These are phyloP conservation scores for Saccharomycodes ludwigii DNA, from an alignment of 805 yeast genomes.

Conservation along the genomic window DNA sequence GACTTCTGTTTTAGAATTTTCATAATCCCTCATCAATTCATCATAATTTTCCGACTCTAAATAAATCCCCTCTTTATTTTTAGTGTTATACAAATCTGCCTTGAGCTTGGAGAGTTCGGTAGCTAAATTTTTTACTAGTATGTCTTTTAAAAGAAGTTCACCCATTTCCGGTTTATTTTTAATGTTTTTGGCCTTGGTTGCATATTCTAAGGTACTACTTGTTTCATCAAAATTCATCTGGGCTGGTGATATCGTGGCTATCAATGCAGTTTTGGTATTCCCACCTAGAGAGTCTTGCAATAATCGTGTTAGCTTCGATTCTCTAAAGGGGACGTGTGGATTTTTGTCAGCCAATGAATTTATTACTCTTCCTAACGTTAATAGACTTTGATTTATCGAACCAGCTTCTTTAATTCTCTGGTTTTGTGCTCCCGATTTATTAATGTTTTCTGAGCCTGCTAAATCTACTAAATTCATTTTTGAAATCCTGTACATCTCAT, in stretches of 20 bases:
- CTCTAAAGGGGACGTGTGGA: constrained; percentile 75
- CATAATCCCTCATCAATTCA: constrained; percentile 35
- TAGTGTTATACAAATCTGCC: constrained; percentile 50
- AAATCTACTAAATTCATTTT: constrained; percentile 84
- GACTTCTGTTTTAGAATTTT: constrained; percentile 36
- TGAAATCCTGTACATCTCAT: constrained; percentile 39
- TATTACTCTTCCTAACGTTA: constrained; percentile 83
- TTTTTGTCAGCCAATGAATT: constrained; percentile 53
- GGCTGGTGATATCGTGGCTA: constrained; percentile 84
- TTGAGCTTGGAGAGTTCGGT: constrained; percentile 35
- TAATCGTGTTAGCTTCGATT: constrained; percentile 63
- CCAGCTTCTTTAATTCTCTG: constrained; percentile 91
- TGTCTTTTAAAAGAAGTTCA: constrained; percentile 42
- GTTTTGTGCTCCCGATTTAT: constrained; percentile 75
- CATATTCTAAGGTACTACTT: constrained; percentile 74
- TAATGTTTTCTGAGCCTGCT: constrained; percentile 91
- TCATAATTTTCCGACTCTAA: constrained; percentile 50
- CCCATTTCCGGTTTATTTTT: constrained; percentile 60
- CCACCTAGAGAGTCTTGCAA: constrained; percentile 82
- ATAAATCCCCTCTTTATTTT: constrained; percentile 52
- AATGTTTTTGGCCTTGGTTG: constrained; percentile 74
- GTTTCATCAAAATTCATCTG: constrained; percentile 69
- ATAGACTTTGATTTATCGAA: constrained; percentile 74
- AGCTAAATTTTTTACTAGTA: constrained; percentile 34
- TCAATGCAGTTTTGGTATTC: constrained; percentile 70